Base-by-base conservation (phyloP, 2,329 filamentous ascomycete species). In the Podosphaera fusca region DNA sequence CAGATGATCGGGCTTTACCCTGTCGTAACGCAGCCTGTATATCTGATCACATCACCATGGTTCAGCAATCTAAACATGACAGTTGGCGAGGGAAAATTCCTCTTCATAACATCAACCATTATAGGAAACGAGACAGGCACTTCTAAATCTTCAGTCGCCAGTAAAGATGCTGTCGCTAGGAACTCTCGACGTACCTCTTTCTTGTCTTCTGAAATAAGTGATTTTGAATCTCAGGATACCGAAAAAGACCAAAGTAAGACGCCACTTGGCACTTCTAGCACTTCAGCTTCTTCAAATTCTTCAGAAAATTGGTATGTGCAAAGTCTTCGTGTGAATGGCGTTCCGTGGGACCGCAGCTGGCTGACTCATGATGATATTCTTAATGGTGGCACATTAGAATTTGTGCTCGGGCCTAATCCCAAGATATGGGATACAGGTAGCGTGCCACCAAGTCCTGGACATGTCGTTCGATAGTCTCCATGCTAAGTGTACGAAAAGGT, bases 1-100 rank as follows among this genome's bases (percentile, higher is more conserved):
- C 78, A 76, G 61, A 82, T 83, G 73, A 73, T 84, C 33, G 81
- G 81, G 1, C 68, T 84, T 40, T 84, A 83, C 61, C 81, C 82
- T 2, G 70, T 85, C 60, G 82, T 80, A 0, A 80, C 79, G 0
- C 81, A 85, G 68, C 79, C 80, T 0, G 81, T 77, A 1, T 85
- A 84, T 66, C 70, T 85, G 21, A 71, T 85, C 55, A 76, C 75
- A 1, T 78, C 77, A 7, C 80, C 81, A 0, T 83, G 78, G 78
- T 80, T 83, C 63, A 67, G 67, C 0, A 72, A 79, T 46, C 69
- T 84, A 58, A 78, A 71, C 0, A 76, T 86, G 34, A 46, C 59
- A 30, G 55, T 63, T 7, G 53, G 46, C 3, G 9, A 38, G 6
- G 73, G 70, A 2, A 80, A 77, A 65, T 72, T 64, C 38, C 70